Evolutionary conservation across 306 rosid genomes (phyloP).

Genomic region (Malus asiatica): DNA sequence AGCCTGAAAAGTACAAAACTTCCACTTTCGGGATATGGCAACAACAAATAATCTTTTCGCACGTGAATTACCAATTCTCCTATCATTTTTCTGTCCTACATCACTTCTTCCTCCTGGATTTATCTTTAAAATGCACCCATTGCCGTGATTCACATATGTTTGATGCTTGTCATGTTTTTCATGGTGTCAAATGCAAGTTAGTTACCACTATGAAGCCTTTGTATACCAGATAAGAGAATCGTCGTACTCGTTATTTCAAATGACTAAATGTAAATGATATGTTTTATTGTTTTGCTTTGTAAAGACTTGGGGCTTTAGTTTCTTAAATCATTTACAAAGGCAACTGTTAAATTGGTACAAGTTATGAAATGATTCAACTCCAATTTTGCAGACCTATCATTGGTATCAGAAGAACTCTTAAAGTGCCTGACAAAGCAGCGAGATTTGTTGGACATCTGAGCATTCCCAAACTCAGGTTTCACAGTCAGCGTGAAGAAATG

Average conservation of each 20-base stretch:
- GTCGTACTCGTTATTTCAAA: background rate
- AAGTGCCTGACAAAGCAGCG: background rate
- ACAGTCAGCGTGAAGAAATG: constrained; percentile 12
- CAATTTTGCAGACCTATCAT: constrained; percentile 11
- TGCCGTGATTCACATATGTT: too few species aligned
- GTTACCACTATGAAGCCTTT: background rate
- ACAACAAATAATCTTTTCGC: too few species aligned
- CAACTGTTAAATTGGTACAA: background rate
- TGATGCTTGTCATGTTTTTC: background rate
- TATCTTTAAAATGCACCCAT: too few species aligned
- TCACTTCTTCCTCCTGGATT: too few species aligned
- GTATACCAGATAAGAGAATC: background rate
- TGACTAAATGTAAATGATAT: background rate
- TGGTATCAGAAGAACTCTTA: constrained; percentile 4
- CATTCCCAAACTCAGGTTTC: background rate
- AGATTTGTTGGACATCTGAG: constrained; percentile 12
- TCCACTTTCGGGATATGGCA: too few species aligned
- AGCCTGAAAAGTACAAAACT: too few species aligned
- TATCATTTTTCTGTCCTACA: too few species aligned
- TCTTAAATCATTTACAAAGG: background rate
- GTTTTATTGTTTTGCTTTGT: background rate
- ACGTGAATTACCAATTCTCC: too few species aligned
- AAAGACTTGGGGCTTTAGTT: background rate
- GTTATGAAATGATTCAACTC: background rate
- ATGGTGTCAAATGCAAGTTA: background rate